These are phyloP conservation scores for Syzygium jambos DNA, from an alignment of 345 rosid species.

Conservation along the genomic window DNA sequence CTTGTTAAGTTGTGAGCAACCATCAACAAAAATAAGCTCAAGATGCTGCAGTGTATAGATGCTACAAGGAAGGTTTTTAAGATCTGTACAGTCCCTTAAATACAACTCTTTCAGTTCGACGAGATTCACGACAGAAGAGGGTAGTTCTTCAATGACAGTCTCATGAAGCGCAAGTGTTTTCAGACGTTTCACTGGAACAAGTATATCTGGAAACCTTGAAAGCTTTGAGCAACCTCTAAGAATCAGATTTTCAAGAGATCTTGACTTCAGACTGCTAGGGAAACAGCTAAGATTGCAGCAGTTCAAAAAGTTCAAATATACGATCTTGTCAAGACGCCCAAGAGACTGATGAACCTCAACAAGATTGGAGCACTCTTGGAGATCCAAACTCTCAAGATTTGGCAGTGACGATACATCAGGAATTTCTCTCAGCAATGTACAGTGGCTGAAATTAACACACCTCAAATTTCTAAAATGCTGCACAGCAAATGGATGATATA, in stretches of 20 bases:
- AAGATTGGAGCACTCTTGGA: background rate
- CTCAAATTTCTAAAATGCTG: background rate
- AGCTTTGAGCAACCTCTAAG: conserved; percentile 1
- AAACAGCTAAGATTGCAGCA: background rate
- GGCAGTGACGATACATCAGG: background rate
- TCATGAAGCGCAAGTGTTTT: background rate
- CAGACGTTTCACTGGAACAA: background rate
- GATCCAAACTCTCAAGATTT: conserved; percentile 3
- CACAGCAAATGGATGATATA: background rate
- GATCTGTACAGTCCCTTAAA: background rate
- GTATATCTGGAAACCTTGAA: conserved; percentile 5
- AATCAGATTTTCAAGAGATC: background rate
- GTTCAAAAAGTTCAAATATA: background rate
- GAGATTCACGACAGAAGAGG: background rate
- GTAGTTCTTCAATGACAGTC: conserved; percentile 5
- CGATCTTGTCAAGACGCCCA: background rate
- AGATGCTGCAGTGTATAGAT: background rate
- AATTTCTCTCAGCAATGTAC: background rate
- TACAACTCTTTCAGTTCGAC: background rate
- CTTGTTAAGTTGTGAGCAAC: background rate
- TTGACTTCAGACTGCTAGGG: background rate
- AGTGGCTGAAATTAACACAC: background rate
- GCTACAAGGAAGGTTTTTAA: background rate
- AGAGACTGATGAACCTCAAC: background rate
- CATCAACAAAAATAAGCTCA: background rate